phyloP scores from a whole-genome alignment of 1,284 basidiomycete genomes.

The Phylloporus sp. region DNA sequence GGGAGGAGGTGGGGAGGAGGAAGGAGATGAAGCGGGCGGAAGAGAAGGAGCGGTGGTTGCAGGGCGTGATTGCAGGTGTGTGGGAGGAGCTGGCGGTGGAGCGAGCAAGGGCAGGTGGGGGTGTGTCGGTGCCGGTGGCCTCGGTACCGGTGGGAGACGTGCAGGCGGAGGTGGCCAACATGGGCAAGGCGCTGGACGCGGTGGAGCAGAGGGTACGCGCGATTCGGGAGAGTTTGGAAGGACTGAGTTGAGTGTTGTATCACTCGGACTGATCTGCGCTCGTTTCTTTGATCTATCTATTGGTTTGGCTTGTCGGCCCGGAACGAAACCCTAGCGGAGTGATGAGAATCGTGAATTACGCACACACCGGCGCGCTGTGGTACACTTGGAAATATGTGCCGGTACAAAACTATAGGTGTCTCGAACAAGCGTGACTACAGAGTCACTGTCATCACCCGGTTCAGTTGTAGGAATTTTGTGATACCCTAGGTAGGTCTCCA shows the following conservation, averaged over 20 bases:
- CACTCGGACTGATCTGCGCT: too few species aligned
- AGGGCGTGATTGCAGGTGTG: slow-evolving; percentile 66
- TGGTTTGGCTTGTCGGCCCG: too few species aligned
- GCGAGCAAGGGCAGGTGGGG: slow-evolving; percentile 21
- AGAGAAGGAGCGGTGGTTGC: slow-evolving; percentile 75
- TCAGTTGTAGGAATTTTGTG: too few species aligned
- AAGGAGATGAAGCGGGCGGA: slow-evolving; percentile 61
- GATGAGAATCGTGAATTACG: too few species aligned
- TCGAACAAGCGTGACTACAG: too few species aligned
- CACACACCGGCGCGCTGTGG: too few species aligned
- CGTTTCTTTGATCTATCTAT: too few species aligned
- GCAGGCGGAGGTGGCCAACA: slow-evolving; percentile 53
- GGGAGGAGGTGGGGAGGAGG: slow-evolving; percentile 56
- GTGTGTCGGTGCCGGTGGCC: slow-evolving; percentile 20
- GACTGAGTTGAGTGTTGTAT: slow-evolving; percentile 20
- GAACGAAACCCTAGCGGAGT: too few species aligned
- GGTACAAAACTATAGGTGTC: too few species aligned
- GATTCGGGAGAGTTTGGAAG: slow-evolving; percentile 44
- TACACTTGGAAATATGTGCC: too few species aligned
- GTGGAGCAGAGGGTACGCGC: slow-evolving; percentile 57
- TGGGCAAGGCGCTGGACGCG: slow-evolving; percentile 56
- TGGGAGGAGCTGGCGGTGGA: slow-evolving; percentile 69
- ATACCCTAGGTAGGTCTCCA: too few species aligned
- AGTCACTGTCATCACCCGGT: too few species aligned
- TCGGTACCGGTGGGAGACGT: slow-evolving; percentile 36